Percentiles rank a stretch among this genome's conserved stretches.
Evolutionary conservation across 2,329 filamentous ascomycete species (phyloP).

Genomic region (Aspergillus melleus): DNA sequence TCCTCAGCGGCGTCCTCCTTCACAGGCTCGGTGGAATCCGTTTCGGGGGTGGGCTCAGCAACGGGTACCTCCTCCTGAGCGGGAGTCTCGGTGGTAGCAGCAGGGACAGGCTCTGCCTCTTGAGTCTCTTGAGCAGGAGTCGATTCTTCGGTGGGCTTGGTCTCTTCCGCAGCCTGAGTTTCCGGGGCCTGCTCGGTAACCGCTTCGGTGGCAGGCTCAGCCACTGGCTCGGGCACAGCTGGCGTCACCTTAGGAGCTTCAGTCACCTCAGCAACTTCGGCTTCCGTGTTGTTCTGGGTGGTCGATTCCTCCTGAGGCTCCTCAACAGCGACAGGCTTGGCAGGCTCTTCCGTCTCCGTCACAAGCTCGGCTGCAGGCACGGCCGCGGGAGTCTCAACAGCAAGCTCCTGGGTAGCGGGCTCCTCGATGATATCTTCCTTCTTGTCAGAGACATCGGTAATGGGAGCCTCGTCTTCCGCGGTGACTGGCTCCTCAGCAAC

Average conservation of each 20-base stretch:
- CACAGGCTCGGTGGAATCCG: slow-evolving; percentile 5
- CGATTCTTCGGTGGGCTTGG: slow-evolving; percentile 8
- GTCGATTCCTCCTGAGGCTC: background rate
- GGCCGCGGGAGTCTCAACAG: background rate
- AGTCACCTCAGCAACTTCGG: slow-evolving; percentile 4
- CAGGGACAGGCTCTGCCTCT: background rate
- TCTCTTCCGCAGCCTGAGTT: slow-evolving; percentile 1
- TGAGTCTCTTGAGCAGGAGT: background rate
- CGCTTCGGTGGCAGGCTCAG: slow-evolving; percentile 12
- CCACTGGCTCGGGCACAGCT: background rate
- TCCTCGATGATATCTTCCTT: slow-evolving; percentile 10
- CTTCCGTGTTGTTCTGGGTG: slow-evolving; percentile 2
- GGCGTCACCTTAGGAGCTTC: slow-evolving; percentile 2
- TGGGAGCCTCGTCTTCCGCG: slow-evolving; percentile 2
- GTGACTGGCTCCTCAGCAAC: slow-evolving; percentile 5
- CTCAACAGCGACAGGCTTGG: background rate
- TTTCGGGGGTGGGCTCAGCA: slow-evolving; percentile 2
- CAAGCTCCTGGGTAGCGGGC: background rate
- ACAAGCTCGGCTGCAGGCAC: slow-evolving; percentile 1
- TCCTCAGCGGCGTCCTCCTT: slow-evolving; percentile 8
- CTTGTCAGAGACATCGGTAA: background rate
- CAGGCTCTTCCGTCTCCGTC: background rate
- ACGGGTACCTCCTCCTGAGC: background rate
- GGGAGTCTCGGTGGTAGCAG: background rate
- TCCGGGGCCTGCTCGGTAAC: background rate